These are phyloP conservation scores for Tetragonia tetragonoides DNA, from an alignment of 148 eudicot species.

Conservation along the genomic window DNA sequence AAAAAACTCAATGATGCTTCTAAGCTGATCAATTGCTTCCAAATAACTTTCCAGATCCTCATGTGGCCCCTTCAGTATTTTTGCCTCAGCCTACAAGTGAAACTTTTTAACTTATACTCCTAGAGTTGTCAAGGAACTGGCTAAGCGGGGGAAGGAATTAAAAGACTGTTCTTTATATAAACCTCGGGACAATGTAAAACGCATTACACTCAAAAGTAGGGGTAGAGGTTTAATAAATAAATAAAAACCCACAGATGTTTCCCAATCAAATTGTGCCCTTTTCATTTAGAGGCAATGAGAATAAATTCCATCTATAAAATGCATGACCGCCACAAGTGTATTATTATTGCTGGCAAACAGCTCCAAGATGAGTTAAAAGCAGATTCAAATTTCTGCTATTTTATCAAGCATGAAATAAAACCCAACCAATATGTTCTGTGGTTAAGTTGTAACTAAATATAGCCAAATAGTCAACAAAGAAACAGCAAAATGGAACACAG, in stretches of 20 bases:
- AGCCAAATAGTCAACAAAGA: too few relatives aligned
- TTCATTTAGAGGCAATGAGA: not conserved
- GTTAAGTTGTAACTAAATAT: too few relatives aligned
- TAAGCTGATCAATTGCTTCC: slow-evolving; percentile 90
- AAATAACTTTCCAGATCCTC: slow-evolving; percentile 95
- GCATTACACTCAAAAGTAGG: too few relatives aligned
- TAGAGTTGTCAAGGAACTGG: slow-evolving; percentile 1
- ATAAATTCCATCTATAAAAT: not conserved
- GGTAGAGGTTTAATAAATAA: too few relatives aligned
- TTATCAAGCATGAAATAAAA: not conserved
- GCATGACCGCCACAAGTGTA: not conserved
- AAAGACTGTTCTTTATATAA: not conserved
- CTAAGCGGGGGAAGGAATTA: not conserved
- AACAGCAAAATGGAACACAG: too few relatives aligned
- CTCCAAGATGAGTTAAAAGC: not conserved
- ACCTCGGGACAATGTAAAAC: not conserved
- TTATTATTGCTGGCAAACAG: not conserved
- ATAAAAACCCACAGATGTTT: too few relatives aligned
- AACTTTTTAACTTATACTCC: slow-evolving; percentile 1
- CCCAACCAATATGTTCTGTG: not conserved
- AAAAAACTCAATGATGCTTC: slow-evolving; percentile 71
- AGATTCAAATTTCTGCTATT: not conserved
- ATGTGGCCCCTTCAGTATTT: slow-evolving; percentile 94
- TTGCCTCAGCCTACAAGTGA: slow-evolving; percentile 78
- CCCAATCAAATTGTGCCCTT: too few relatives aligned